Evolutionary conservation across 2,329 filamentous ascomycete genomes (phyloP), one percentile per base, ranked within the genome.

Genomic region (Ceratocystis smalleyi): DNA sequence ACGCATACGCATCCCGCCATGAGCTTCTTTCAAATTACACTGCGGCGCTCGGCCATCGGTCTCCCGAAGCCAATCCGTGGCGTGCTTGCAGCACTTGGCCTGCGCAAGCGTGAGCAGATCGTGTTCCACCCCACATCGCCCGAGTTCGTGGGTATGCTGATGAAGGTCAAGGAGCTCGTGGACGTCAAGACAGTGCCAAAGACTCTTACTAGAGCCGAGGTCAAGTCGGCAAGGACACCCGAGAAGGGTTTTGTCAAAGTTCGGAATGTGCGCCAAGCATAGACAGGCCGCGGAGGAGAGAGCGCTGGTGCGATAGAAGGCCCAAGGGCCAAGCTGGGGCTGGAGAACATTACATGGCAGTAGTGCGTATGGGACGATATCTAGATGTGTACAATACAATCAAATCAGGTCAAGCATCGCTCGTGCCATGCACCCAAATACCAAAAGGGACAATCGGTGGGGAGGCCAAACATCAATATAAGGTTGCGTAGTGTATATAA

Each of bases 141-240:
- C 51, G 85, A 90, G 69, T 84, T 89, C 67, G 91, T 91, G 8
- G 91, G 91, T 72, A 90, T 95, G 78, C 89, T 96, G 71, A 87
- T 96, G 80, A 87, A 87, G 75, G 90, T 96, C 70, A 96, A 96
- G 79, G 91, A 96, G 77, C 78, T 96, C 68, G 89, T 96, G 57
- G 80, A 83, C 63, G 90, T 96, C 43, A 78, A 84, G 69, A 91
- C 95, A 76, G 89, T 95, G 55, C 83, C 85, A 43, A 73, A 76
- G 67, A 74, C 80, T 40, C 73, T 89, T 75, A 85, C 79, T 6
- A 82, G 83, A 72, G 75, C 76, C 64, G 83, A 95, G 77, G 80
- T 95, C 71, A 84, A 84, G 76, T 82, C 80, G 62, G 78, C 82
- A 75, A 77, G 91, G 74, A 84, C 81, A 74, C 90, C 91, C 2